Base-by-base conservation (phyloP, 768 basidiomycete species). In the Hypholoma sublateritium region DNA sequence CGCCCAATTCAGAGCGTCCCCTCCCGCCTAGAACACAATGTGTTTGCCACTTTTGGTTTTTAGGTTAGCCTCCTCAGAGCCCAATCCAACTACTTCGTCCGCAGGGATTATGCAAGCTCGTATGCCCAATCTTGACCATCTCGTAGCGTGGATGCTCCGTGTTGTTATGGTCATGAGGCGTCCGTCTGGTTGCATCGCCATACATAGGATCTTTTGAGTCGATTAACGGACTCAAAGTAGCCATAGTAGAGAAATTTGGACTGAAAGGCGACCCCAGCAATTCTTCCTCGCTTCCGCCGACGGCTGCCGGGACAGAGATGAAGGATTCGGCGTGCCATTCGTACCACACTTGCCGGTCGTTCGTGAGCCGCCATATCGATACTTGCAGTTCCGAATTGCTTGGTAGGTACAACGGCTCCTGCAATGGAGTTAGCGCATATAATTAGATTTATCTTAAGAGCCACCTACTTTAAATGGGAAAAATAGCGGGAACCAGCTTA, bases 401-500 rank as follows among this genome's bases (percentile, higher is more conserved):
- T 13, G 97, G 97, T 0, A 98, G 80, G 68, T 97, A 98, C 4
- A 99, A 72, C 0, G 97, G 93, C 63, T 97, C 93, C 93, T 97
- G 64, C 8, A 39, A 60, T 32, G 2, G 5, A 14, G 8, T 62
- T 47, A 58, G 21, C 37, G 25, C 42, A 57, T 55, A 44, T 42
- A 37, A 11, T 28, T 12, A 24, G 44, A 22, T 50, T 59, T 46
- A 53, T 34, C 44, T 28, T 24, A 19, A 45, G 24, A 13, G 5
- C 4, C 19, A 35, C 83, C 28, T 57, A 90, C 95, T 72, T 86
- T 89, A 69, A 98, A 85, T 2, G 97, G 97, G 73, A 99, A 96
- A 74, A 93, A 97, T 17, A 98, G 73, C 0, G 97, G 97, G 75
- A 99, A 99, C 97, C 97, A 99, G 68, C 95, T 98, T 65, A 98